A percentile compares a stretch with the other conserved stretches of the same genome.
Conservation (phyloP, 2,329 filamentous ascomycete species). For the Colletotrichum higginsianum region DNA sequence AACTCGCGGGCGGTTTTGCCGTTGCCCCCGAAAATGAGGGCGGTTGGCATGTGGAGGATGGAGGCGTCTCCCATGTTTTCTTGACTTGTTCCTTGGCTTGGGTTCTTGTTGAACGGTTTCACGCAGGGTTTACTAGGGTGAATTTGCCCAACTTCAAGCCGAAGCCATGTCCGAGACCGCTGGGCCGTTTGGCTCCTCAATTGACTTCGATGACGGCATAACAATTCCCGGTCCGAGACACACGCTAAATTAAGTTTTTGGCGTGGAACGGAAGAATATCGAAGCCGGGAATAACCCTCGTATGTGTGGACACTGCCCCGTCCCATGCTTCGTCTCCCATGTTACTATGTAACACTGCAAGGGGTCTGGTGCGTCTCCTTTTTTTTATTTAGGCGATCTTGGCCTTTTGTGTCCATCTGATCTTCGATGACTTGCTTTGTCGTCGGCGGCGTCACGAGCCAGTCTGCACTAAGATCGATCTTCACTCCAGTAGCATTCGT, state of each 20-base stretch:
- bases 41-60: conserved; percentile 44
- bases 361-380: too few relatives aligned
- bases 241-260: background rate
- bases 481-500: too few relatives aligned
- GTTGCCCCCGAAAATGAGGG: conserved; percentile 48
- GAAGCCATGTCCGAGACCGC: background rate
- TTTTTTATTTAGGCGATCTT: too few relatives aligned
- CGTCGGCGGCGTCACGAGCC: too few relatives aligned
- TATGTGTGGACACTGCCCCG: too few relatives aligned
- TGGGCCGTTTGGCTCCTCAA: background rate
- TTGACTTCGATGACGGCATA: conserved; percentile 31
- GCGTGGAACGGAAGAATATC: conserved; percentile 28
- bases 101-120: too few relatives aligned
- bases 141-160: background rate
- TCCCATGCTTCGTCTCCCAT: conserved; percentile 3
- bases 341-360: background rate
- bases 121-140: too few relatives aligned
- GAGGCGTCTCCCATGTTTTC: conserved; percentile 41
- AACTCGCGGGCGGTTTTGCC: conserved; percentile 47
- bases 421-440: too few relatives aligned
- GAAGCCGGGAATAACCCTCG: background rate
- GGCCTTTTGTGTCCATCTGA: too few relatives aligned
- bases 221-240: background rate
- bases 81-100: too few relatives aligned
- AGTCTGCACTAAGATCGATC: too few relatives aligned